These are phyloP conservation scores for Ricinus communis DNA, from an alignment of 345 rosid species.

Conservation along the genomic window DNA sequence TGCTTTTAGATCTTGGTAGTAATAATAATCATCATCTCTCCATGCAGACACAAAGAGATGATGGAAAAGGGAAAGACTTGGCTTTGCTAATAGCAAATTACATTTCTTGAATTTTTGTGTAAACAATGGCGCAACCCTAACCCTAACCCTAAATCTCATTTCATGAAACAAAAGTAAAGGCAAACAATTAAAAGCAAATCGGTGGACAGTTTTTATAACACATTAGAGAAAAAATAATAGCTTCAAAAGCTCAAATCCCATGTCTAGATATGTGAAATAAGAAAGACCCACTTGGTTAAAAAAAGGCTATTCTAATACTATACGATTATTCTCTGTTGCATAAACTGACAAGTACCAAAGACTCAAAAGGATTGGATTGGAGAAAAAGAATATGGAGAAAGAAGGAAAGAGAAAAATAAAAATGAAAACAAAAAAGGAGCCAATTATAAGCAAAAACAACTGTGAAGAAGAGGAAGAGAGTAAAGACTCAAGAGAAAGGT, in stretches of 20 bases:
- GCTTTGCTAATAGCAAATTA: background rate
- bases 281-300: slow-evolving; percentile 26
- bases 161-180: background rate
- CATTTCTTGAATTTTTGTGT: background rate
- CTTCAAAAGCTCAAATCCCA: background rate
- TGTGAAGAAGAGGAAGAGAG: background rate
- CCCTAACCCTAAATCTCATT: slow-evolving; percentile 38
- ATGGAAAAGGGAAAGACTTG: background rate
- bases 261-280: slow-evolving; percentile 18
- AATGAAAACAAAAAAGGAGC: background rate
- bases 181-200: background rate
- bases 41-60: slow-evolving; percentile 14
- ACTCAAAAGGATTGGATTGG: background rate
- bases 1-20: slow-evolving; percentile 22
- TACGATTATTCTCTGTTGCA: slow-evolving; percentile 9
- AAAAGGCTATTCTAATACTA: slow-evolving; percentile 8
- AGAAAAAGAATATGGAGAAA: background rate
- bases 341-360: background rate
- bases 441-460: background rate
- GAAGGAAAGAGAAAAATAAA: background rate
- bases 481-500: too few relatives aligned
- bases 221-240: background rate
- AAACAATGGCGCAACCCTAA: slow-evolving; percentile 32
- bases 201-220: background rate
- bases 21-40: slow-evolving; percentile 8